A percentile compares a stretch with the other conserved stretches of the same genome.
These are phyloP conservation scores for Aphanomyces invadans DNA, from an alignment of 352 stramenopile genomes.

Conservation along the genomic window DNA sequence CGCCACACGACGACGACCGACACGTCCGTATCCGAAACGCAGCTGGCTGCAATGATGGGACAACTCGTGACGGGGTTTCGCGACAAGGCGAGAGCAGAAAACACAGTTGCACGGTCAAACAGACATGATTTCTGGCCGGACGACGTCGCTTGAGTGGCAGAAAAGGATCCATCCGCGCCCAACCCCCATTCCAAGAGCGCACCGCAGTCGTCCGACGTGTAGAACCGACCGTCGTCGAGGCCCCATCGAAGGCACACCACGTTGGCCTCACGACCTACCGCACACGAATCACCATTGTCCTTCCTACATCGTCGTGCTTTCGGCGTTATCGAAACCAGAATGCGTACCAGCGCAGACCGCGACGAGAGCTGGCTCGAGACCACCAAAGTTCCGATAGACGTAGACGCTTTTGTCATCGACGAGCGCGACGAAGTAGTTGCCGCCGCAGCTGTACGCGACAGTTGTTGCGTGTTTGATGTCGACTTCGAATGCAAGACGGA, in stretches of 20 bases:
- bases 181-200: not conserved
- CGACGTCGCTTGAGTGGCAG: not conserved
- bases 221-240: constrained; percentile 2
- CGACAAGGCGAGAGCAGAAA: not conserved
- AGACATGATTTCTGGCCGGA: not conserved
- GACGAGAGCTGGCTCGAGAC: constrained; percentile 32
- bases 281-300: constrained; percentile 33
- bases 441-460: constrained; percentile 53
- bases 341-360: constrained; percentile 49
- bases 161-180: constrained; percentile 4
- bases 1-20: not conserved
- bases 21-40: not conserved
- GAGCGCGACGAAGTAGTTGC: constrained; percentile 39
- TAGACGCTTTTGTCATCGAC: constrained; percentile 41
- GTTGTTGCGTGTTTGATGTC: constrained; percentile 51
- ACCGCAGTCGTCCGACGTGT: constrained; percentile 6
- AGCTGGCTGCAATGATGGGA: not conserved
- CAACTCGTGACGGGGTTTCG: not conserved
- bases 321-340: constrained; percentile 33
- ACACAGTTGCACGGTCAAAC: not conserved
- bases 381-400: constrained; percentile 48
- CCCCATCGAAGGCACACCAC: constrained; percentile 25
- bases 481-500: constrained; percentile 57
- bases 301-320: too few relatives aligned
- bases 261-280: constrained; percentile 32